Evolutionary conservation across 305 asterid genomes (phyloP).

Genomic region (Rubia balearica): DNA sequence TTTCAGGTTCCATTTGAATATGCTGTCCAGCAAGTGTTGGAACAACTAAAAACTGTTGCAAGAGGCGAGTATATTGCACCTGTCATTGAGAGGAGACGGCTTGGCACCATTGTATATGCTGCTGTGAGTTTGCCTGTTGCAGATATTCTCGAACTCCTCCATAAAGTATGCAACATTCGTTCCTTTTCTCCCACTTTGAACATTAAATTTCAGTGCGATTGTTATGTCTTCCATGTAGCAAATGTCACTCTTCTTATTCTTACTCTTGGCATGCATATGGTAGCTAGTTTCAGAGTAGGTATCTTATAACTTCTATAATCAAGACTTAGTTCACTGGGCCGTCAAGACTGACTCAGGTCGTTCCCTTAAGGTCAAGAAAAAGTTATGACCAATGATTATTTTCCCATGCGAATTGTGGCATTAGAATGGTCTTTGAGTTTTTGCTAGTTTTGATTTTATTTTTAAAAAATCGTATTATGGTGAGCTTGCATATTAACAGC

Average conservation of each 20-base stretch:
- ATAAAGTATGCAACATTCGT: conserved; percentile 36
- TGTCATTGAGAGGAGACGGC: conserved; percentile 48
- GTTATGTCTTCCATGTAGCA: background rate
- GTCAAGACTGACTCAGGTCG: too few species aligned
- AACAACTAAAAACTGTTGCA: conserved; percentile 65
- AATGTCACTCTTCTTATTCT: background rate
- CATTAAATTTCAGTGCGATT: background rate
- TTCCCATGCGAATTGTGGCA: too few species aligned
- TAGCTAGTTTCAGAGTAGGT: background rate
- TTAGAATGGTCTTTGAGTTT: too few species aligned
- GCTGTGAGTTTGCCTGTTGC: conserved; percentile 71
- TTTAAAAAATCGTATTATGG: too few species aligned
- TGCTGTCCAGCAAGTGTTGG: conserved; percentile 53
- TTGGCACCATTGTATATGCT: conserved; percentile 67
- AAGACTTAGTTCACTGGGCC: background rate
- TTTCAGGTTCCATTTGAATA: conserved; percentile 71
- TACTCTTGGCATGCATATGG: background rate
- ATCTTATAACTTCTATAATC: background rate
- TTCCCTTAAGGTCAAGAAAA: too few species aligned
- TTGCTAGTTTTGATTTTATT: too few species aligned
- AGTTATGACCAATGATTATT: too few species aligned
- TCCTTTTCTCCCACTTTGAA: background rate
- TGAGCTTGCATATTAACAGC: background rate
- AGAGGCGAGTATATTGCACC: conserved; percentile 73
- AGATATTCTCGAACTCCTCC: conserved; percentile 51